Percentiles rank a stretch among this genome's conserved stretches.
These are phyloP conservation scores for Linanthus parryae DNA, from an alignment of 148 eudicot species.

Conservation along the genomic window DNA sequence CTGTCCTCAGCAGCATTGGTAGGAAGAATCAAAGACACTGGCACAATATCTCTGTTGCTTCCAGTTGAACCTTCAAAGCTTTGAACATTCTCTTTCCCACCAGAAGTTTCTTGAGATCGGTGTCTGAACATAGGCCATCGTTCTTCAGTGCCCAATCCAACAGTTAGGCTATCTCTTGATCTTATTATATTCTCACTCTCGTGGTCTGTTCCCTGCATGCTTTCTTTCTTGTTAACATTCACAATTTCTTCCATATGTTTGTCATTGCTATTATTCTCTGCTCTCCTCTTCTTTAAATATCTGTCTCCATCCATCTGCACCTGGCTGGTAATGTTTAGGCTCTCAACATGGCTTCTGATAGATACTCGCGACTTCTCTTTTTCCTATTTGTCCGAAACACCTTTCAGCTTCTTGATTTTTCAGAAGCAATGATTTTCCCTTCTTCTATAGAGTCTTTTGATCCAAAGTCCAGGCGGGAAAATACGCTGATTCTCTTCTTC, in stretches of 20 bases:
- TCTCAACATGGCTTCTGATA: not conserved
- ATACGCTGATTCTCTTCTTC: conserved; percentile 11
- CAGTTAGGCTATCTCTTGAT: too few relatives aligned
- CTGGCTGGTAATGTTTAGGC: not conserved
- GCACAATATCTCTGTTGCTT: not conserved
- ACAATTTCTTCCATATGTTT: not conserved
- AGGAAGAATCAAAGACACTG: too few relatives aligned
- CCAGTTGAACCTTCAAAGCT: conserved; percentile 3
- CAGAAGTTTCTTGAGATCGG: conserved; percentile 11
- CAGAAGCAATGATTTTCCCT: conserved; percentile 1
- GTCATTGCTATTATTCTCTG: not conserved
- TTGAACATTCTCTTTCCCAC: not conserved
- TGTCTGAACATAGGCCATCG: not conserved
- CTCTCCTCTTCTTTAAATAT: not conserved
- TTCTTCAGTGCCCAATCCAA: conserved; percentile 8
- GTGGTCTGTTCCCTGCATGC: not conserved
- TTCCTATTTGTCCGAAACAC: not conserved
- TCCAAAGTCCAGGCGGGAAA: conserved; percentile 14
- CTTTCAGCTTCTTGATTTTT: not conserved
- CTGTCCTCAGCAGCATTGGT: too few relatives aligned
- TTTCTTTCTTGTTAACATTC: not conserved
- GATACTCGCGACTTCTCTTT: conserved; percentile 9
- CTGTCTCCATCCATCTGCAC: not conserved
- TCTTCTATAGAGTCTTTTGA: not conserved
- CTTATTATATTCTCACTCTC: not conserved